phyloP scores from a whole-genome alignment of 805 yeast genomes.

The Torulaspora franciscae region DNA sequence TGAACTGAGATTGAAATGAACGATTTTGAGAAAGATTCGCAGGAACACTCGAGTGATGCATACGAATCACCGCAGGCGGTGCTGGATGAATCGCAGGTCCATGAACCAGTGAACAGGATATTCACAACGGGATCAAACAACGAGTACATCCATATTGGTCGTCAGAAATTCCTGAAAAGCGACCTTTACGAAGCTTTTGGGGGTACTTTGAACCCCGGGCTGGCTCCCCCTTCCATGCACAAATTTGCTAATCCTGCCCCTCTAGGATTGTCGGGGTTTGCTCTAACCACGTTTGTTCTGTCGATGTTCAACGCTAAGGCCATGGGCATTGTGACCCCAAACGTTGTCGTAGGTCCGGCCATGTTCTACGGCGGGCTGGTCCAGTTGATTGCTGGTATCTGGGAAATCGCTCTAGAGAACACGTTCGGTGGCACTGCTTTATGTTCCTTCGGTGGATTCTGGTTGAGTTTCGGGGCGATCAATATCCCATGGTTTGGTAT shows the following conservation, averaged over 20 bases:
- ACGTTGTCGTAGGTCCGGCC: conserved; percentile 51
- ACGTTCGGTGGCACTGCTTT: conserved; percentile 62
- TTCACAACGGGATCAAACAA: conserved; percentile 45
- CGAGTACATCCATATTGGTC: conserved; percentile 63
- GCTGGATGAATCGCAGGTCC: neutral
- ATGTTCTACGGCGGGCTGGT: conserved; percentile 56
- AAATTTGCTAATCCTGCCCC: conserved; percentile 61
- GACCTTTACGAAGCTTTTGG: conserved; percentile 67
- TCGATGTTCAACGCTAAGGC: conserved; percentile 51
- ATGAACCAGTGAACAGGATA: conserved; percentile 12
- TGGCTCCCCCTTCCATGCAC: conserved; percentile 48
- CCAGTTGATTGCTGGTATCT: conserved; percentile 57
- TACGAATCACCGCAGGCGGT: conserved; percentile 6
- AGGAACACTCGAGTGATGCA: conserved; percentile 6
- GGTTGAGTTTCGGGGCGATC: conserved; percentile 59
- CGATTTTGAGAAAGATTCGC: conserved; percentile 7
- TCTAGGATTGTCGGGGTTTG: conserved; percentile 53
- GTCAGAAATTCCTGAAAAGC: conserved; percentile 54
- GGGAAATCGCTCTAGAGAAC: conserved; percentile 57
- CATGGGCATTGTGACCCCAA: conserved; percentile 45
- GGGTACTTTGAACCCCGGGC: conserved; percentile 72
- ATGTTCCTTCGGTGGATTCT: conserved; percentile 58
- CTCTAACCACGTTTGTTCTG: conserved; percentile 53
- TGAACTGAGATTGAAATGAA: neutral
- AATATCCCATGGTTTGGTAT: conserved; percentile 54